A percentile compares a stretch with the other conserved stretches of the same genome.
These are phyloP conservation scores for Triticum turgidum DNA, from an alignment of 176 grass and related monocot species.

Conservation along the genomic window DNA sequence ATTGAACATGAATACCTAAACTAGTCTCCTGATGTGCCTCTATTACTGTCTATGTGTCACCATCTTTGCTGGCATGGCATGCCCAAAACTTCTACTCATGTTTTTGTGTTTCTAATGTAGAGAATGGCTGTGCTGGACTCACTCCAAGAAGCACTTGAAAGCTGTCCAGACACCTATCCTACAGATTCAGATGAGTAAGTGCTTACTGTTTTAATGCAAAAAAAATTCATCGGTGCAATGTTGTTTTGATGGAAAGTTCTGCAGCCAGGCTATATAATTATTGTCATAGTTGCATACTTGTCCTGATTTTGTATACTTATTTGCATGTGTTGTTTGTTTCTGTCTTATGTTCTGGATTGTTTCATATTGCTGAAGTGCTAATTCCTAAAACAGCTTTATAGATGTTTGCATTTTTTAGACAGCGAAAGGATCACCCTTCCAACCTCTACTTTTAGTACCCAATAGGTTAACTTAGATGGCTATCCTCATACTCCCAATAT, in stretches of 20 bases:
- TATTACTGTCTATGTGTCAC: not conserved
- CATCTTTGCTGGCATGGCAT: not conserved
- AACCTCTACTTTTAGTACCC: not conserved
- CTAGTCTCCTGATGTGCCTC: not conserved
- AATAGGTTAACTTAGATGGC: not conserved
- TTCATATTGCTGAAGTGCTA: conserved; percentile 2
- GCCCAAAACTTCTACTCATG: not conserved
- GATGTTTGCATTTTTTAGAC: not conserved
- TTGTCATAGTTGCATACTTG: not conserved
- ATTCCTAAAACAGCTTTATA: not conserved
- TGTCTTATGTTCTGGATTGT: not conserved
- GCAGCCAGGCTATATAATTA: not conserved
- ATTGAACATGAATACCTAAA: not conserved
- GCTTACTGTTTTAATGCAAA: not conserved
- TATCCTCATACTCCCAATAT: not conserved
- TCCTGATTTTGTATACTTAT: conserved; percentile 17
- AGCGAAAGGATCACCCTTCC: no score
- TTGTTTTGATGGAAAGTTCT: not conserved
- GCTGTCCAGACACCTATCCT: conserved; percentile 39
- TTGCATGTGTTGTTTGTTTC: not conserved
- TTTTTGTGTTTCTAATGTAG: conserved; percentile 41
- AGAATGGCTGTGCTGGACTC: conserved; percentile 66
- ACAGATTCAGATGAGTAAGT: conserved; percentile 58
- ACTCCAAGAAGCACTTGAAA: conserved; percentile 56
- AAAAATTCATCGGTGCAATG: not conserved